A percentile compares a stretch with the other conserved stretches of the same genome.
Evolutionary conservation across 2,329 filamentous ascomycete species (phyloP).

Genomic region (Botrytis sinoallii): DNA sequence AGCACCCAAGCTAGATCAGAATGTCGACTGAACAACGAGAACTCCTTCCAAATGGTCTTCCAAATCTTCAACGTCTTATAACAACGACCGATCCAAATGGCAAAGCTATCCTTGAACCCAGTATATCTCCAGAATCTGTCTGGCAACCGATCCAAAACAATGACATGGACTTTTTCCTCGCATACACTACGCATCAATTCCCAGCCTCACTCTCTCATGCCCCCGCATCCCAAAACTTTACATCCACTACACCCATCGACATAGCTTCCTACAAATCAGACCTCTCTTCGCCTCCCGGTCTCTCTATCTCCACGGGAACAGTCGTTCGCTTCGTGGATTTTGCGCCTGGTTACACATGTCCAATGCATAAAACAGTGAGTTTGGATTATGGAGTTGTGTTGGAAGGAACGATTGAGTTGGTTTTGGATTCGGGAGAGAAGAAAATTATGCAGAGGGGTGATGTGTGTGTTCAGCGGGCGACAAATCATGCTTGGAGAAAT

Average conservation of each 20-base stretch:
- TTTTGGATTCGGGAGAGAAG: conserved; percentile 43
- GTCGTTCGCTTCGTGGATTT: conserved; percentile 33
- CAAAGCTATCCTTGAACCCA: conserved; percentile 27
- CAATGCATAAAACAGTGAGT: conserved; percentile 45
- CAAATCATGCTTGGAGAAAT: conserved; percentile 45
- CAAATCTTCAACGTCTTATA: conserved; percentile 29
- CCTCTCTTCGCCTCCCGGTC: conserved; percentile 27
- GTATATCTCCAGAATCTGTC: conserved; percentile 19
- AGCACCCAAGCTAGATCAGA: not conserved
- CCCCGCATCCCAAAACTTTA: not conserved
- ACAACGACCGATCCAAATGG: conserved; percentile 27
- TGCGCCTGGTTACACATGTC: conserved; percentile 27
- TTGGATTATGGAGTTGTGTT: conserved; percentile 45
- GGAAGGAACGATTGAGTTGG: conserved; percentile 42
- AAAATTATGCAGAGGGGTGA: conserved; percentile 42
- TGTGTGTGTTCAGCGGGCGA: conserved; percentile 44
- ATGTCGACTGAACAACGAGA: conserved; percentile 9
- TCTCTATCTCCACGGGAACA: conserved; percentile 26
- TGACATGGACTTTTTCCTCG: conserved; percentile 31
- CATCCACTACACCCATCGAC: conserved; percentile 20
- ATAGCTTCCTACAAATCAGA: conserved; percentile 25
- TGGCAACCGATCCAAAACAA: conserved; percentile 24
- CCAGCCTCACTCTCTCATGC: conserved; percentile 21
- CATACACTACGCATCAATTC: conserved; percentile 28
- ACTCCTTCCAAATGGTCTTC: conserved; percentile 25